Percentiles rank a stretch among this genome's conserved stretches.
Conservation (phyloP, 2,329 filamentous ascomycete species). For the Gyromitra esculenta region DNA sequence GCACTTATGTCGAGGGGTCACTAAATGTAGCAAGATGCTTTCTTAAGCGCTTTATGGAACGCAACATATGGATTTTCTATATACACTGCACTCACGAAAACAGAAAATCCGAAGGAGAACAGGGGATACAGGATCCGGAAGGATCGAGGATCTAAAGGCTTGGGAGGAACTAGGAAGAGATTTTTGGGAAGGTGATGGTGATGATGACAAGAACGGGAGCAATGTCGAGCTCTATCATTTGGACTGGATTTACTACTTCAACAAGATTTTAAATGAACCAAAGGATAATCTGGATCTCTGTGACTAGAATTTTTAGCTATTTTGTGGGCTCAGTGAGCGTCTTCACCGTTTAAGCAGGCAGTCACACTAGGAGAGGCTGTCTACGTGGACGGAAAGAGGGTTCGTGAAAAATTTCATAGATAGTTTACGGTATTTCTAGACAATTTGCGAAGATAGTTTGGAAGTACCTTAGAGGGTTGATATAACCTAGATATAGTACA, state of each 20-base stretch:
- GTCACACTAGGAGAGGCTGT: not conserved
- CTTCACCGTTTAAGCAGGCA: not conserved
- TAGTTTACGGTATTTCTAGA: not conserved
- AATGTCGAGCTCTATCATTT: not conserved
- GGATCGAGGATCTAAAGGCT: not conserved
- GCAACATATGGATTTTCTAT: not conserved
- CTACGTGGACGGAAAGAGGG: not conserved
- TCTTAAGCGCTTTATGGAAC: not conserved
- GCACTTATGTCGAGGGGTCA: not conserved
- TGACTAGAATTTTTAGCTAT: not conserved
- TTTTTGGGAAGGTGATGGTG: not conserved
- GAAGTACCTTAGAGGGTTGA: not conserved
- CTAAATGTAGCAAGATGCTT: not conserved
- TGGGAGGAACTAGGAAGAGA: not conserved
- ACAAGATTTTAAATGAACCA: not conserved
- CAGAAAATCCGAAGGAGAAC: not conserved
- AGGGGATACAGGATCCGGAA: too few relatives aligned
- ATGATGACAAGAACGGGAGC: not conserved
- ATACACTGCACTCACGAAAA: not conserved
- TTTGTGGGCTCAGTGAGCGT: not conserved
- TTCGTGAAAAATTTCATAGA: not conserved
- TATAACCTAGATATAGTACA: not conserved
- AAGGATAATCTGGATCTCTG: not conserved
- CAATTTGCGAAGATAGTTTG: not conserved
- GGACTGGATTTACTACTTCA: not conserved